Evolutionary conservation across 805 yeast genomes (phyloP).

Genomic region (Debaryomyces castellii): DNA sequence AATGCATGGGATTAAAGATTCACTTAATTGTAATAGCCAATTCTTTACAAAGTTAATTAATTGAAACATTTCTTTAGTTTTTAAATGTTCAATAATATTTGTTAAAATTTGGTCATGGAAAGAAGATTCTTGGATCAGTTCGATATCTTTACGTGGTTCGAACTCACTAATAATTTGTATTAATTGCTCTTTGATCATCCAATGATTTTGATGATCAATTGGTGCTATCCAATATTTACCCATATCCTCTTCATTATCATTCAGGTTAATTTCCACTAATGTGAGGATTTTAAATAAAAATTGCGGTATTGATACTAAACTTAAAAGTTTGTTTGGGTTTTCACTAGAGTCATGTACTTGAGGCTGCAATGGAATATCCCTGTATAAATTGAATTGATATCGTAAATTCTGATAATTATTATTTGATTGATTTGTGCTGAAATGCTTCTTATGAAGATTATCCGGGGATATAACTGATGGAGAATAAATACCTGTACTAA

Average conservation of each 20-base stretch:
- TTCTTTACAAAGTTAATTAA: conserved; percentile 33
- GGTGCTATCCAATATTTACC: conserved; percentile 28
- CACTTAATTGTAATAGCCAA: conserved; percentile 43
- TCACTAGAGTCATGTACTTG: conserved; percentile 14
- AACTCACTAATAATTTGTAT: conserved; percentile 20
- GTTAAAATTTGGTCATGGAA: conserved; percentile 23
- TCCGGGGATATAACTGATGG: conserved; percentile 35
- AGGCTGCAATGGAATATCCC: conserved; percentile 40
- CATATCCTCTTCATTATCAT: conserved; percentile 1
- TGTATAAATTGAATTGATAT: conserved; percentile 36
- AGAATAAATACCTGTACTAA: conserved; percentile 39
- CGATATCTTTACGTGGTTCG: conserved; percentile 7
- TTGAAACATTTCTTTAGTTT: conserved; percentile 2
- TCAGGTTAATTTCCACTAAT: conserved; percentile 13
- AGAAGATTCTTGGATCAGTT: conserved; percentile 15
- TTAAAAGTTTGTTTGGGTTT: conserved; percentile 13
- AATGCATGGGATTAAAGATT: conserved; percentile 42
- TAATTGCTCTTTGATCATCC: conserved; percentile 33
- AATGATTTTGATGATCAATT: conserved; percentile 29
- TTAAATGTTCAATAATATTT: conserved; percentile 13
- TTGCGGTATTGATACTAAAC: conserved; percentile 31
- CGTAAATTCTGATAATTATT: conserved; percentile 38
- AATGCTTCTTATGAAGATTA: conserved; percentile 17
- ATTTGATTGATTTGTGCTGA: conserved; percentile 24
- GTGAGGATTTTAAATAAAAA: conserved; percentile 24